Evolutionary conservation across 2,329 filamentous ascomycete genomes (phyloP).

Genomic region (Emmonsiellopsis sp.): DNA sequence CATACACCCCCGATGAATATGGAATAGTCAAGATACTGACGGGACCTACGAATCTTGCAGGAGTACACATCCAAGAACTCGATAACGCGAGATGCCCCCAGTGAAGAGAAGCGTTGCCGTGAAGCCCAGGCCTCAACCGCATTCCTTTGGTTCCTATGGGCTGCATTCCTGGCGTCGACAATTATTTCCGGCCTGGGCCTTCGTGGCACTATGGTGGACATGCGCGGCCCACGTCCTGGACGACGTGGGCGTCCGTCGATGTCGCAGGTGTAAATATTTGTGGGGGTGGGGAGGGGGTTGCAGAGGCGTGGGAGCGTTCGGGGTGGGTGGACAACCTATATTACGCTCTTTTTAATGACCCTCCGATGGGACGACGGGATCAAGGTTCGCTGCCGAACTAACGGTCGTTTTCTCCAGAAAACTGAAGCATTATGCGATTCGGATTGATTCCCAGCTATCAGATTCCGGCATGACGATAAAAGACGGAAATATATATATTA

Average conservation of each 20-base stretch:
- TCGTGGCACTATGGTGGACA: slow-evolving; percentile 1
- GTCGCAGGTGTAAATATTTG: slow-evolving; percentile 12
- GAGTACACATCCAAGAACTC: slow-evolving; percentile 33
- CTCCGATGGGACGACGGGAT: too few species aligned
- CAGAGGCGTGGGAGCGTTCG: neutral
- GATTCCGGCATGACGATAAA: too few species aligned
- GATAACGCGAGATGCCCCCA: slow-evolving; percentile 36
- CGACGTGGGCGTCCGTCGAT: slow-evolving; percentile 10
- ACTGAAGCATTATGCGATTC: too few species aligned
- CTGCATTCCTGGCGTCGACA: slow-evolving; percentile 33
- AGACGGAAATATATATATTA: too few species aligned
- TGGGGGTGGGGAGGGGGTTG: neutral
- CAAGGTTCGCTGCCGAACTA: too few species aligned
- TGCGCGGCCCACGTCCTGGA: slow-evolving; percentile 7
- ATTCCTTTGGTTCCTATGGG: slow-evolving; percentile 45
- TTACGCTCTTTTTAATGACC: too few species aligned
- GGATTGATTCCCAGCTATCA: too few species aligned
- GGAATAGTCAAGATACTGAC: neutral
- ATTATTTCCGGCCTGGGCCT: slow-evolving; percentile 29
- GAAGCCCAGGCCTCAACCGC: slow-evolving; percentile 43
- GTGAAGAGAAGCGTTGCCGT: slow-evolving; percentile 35
- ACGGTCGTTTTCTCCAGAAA: too few species aligned
- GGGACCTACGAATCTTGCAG: slow-evolving; percentile 16
- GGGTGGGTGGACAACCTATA: neutral
- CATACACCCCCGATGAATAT: neutral